A percentile compares a stretch with the other conserved stretches of the same genome.
Evolutionary conservation across 148 eudicot genomes (phyloP).

Genomic region (Suaeda aralocaspica): DNA sequence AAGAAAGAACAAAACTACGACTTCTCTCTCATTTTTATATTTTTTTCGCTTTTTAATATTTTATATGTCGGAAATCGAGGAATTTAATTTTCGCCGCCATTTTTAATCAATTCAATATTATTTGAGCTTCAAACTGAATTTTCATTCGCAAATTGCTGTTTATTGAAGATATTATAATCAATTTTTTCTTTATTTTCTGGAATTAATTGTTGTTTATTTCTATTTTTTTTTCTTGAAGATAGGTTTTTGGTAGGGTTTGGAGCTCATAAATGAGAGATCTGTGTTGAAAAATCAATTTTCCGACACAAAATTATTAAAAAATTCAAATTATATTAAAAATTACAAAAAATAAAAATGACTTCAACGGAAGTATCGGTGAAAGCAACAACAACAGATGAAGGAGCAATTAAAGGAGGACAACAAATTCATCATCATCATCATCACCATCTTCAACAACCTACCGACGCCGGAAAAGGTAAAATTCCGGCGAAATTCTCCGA

Average conservation of each 20-base stretch:
- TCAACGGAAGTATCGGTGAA: slow-evolving; percentile 46
- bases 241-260: slow-evolving; percentile 4
- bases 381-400: slow-evolving; percentile 23
- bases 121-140: too few species aligned
- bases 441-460: background rate
- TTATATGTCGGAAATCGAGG: background rate
- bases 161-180: background rate
- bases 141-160: background rate
- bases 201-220: too few species aligned
- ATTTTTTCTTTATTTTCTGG: background rate
- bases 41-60: background rate
- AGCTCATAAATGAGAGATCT: slow-evolving; percentile 54
- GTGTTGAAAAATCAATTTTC: slow-evolving; percentile 14
- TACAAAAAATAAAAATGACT: slow-evolving; percentile 35
- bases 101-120: too few species aligned
- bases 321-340: background rate
- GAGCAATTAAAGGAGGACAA: slow-evolving; percentile 1
- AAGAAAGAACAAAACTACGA: background rate
- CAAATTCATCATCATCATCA: background rate
- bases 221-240: background rate
- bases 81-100: background rate
- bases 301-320: background rate
- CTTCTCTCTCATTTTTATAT: background rate
- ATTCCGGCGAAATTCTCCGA: slow-evolving; percentile 24
- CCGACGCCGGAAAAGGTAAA: slow-evolving; percentile 50